Conservation (phyloP, 2,329 filamentous ascomycete species). For the Aureobasidium sp. region DNA sequence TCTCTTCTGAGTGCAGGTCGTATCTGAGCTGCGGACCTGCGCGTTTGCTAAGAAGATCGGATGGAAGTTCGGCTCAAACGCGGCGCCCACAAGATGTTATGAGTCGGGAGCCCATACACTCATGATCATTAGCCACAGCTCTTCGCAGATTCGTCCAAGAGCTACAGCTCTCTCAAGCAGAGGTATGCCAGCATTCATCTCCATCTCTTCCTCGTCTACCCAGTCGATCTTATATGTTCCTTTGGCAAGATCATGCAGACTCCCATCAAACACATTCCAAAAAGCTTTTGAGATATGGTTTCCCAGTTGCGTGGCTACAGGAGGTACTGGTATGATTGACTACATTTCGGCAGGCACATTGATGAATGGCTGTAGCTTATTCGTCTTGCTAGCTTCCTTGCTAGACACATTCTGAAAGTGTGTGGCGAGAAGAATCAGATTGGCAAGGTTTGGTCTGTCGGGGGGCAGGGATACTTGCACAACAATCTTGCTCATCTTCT, state of each 20-base stretch:
- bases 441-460: neutral
- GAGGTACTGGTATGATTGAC: neutral
- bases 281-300: neutral
- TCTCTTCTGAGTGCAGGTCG: neutral
- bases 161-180: neutral
- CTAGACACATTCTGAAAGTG: neutral
- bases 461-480: neutral
- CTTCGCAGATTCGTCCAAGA: neutral
- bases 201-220: slow-evolving; percentile 1
- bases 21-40: neutral
- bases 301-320: neutral
- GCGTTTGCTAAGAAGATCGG: neutral
- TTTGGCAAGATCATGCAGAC: neutral
- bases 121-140: neutral
- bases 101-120: neutral
- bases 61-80: neutral
- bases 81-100: no score
- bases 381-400: neutral
- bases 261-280: neutral
- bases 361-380: neutral
- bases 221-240: neutral
- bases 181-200: neutral
- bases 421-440: neutral
- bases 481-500: neutral
- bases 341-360: neutral